Evolutionary conservation across 345 rosid genomes (phyloP), one percentile per base, ranked within the genome.

Genomic region (Boechera divaricarpa): DNA sequence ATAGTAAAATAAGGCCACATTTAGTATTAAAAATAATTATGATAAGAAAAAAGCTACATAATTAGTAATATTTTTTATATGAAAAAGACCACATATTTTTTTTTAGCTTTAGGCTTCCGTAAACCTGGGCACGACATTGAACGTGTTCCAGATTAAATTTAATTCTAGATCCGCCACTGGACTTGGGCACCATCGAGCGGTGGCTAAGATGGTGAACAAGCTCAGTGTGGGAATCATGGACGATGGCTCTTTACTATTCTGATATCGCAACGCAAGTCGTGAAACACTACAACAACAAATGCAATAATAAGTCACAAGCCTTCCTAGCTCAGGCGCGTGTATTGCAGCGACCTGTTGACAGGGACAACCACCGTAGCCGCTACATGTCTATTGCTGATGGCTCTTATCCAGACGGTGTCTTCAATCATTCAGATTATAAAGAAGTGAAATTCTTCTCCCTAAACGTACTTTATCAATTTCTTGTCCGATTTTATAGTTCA

Each of bases 271-370:
- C 18, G 49, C 18, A 45, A 45, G 49, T 45, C 0, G 2, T 15
- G 49, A 15, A 45, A 45, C 18, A 45, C 18, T 45, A 45, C 18
- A 45, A 13, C 18, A 45, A 45, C 18, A 45, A 45, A 45, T 45
- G 49, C 16, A 18, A 72, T 5, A 21, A 72, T 4, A 57, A 33
- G 4, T 5, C 70, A 18, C 28, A 32, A 9, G 54, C 79, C 11
- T 16, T 39, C 21, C 48, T 16, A 16, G 16, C 16, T 81, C 2
- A 52, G 5, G 15, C 10, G 62, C 11, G 79, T 69, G 18, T 81
- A 77, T 44, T 81, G 66, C 44, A 64, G 32, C 36, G 18, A 73
- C 44, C 15, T 65, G 21, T 81, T 81, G 83, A 81, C 24, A 72
- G 68, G 68, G 11, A 55, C 74, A 16, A 31, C 62, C 12, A 68